Evolutionary conservation across 352 stramenopile species (phyloP).

Genomic region (Thraustotheca clavata): DNA sequence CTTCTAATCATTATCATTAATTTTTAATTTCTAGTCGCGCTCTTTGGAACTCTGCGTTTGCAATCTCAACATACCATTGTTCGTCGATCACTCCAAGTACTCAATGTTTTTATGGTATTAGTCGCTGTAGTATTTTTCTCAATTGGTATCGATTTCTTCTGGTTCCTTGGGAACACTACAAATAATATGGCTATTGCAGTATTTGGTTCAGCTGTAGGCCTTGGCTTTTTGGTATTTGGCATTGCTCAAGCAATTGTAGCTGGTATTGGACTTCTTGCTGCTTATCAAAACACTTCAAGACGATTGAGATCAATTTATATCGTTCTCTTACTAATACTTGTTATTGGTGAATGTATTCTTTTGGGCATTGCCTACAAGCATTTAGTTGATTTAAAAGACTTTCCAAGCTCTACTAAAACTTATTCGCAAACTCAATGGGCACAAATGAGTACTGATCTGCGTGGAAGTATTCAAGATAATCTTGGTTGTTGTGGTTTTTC

Average conservation of each 20-base stretch:
- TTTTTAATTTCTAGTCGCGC: conserved; percentile 1
- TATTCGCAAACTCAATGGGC: conserved; percentile 29
- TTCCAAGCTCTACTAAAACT: conserved; percentile 27
- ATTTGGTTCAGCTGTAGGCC: conserved; percentile 33
- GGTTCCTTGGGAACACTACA: conserved; percentile 47
- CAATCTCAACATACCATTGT: conserved; percentile 7
- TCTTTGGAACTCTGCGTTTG: conserved; percentile 18
- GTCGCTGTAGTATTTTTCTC: conserved; percentile 13
- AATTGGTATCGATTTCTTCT: conserved; percentile 39
- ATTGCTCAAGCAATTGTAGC: conserved; percentile 25
- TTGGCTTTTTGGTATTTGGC: conserved; percentile 27
- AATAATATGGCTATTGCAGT: conserved; percentile 40
- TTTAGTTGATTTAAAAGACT: conserved; percentile 31
- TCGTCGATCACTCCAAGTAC: neutral
- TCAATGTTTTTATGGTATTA: conserved; percentile 15
- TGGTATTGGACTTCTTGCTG: conserved; percentile 25
- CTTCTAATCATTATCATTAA: no score
- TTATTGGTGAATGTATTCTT: conserved; percentile 32
- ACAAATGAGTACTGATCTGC: conserved; percentile 18
- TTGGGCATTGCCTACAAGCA: conserved; percentile 31
- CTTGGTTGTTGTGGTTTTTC: conserved; percentile 51
- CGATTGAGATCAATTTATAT: conserved; percentile 29
- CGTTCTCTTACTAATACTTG: conserved; percentile 23
- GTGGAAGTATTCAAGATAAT: conserved; percentile 29
- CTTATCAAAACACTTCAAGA: conserved; percentile 27